Evolutionary conservation across 345 rosid species (phyloP), one percentile per base, ranked within the genome.

Genomic region (Rhizophora apiculata): DNA sequence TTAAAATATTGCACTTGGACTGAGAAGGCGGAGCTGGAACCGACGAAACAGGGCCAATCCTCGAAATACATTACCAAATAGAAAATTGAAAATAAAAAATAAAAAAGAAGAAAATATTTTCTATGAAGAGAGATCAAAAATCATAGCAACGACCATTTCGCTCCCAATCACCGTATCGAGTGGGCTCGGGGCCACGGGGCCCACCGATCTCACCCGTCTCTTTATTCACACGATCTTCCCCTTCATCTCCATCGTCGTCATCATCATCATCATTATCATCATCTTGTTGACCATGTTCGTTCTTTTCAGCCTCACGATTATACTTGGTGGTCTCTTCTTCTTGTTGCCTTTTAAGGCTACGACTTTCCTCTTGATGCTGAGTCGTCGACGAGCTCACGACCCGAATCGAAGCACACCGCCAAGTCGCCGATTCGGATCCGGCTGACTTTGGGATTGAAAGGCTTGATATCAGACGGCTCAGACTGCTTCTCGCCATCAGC

Each of bases 81-180:
- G 8, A 15, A 53, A 5, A 3, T 26, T 8, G 48, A 70, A 4
- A 59, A 26, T 0, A 20, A 61, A 53, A 27, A 6, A n/a, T 11
- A 26, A 34, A 8, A 11, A 55, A 34, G 37, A 34, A 34, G 37
- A 34, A 34, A 7, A 34, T 34, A 8, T 34, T 34, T 34, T 34
- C 37, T 1, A 68, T 2, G 34, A 18, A 27, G 46, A 65, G 34
- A 22, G 48, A 13, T 87, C 79, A 89, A 75, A 94, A 91, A 84
- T 94, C 98, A 54, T 61, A 88, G 88, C 97, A 94, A 46, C 97
- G 96, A 51, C 98, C 97, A 24, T 82, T 83, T 16, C 85, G 91
- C 74, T 94, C 97, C 98, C 97, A 94, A 73, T 91, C 97, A 52
- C 98, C 97, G 79, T 82, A 94, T 1, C 98, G 88, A 66, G 98